Evolutionary conservation across 805 yeast species (phyloP), one percentile per base, ranked within the genome.

Genomic region (Candida silvatica): DNA sequence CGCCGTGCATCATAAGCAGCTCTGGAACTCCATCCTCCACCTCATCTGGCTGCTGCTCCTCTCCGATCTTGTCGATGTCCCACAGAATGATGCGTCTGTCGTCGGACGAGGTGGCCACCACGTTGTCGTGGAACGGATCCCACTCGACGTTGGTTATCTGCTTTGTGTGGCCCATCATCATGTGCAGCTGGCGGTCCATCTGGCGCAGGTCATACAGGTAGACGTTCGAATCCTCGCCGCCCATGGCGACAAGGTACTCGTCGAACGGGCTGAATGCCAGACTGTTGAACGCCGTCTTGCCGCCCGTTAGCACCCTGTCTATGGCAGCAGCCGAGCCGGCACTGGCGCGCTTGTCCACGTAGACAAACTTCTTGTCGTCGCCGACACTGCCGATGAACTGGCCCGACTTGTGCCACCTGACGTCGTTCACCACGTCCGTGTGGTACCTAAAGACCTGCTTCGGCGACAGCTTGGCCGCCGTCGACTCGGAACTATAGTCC

Each of bases 1-100:
- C 95, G 26, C 94, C 94, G 52, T 86, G 95, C 79, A 86, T 81
- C 87, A 85, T 81, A 47, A 85, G 64, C 24, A 86, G 59, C 54
- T 86, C 96, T 4, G 95, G 90, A 19, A 81, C 81, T 27, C 94
- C 96, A 49, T 86, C 96, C 44, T 82, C 94, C 20, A 86, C 82
- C 51, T 86, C 95, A 45, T 85, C 95, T 45, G 77, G 87, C 11
- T 68, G 69, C 54, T 84, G 94, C 50, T 85, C 95, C 42, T 77
- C 82, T 4, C 96, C 96, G 25, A 86, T 79, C 45, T 73, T 77
- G 31, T 66, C 62, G 38, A 85, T 61, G 52, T 86, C 94, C 95
- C 95, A 85, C 4, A 86, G 45, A 24, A 84, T 77, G 12, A 83
- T 72, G 39, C 94, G 65, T 42, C 92, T 67, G 52, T 86, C 95